Percentiles rank a stretch among this genome's conserved stretches.
phyloP scores from a whole-genome alignment of 352 stramenopile species.

The Aphanomyces stellatus region DNA sequence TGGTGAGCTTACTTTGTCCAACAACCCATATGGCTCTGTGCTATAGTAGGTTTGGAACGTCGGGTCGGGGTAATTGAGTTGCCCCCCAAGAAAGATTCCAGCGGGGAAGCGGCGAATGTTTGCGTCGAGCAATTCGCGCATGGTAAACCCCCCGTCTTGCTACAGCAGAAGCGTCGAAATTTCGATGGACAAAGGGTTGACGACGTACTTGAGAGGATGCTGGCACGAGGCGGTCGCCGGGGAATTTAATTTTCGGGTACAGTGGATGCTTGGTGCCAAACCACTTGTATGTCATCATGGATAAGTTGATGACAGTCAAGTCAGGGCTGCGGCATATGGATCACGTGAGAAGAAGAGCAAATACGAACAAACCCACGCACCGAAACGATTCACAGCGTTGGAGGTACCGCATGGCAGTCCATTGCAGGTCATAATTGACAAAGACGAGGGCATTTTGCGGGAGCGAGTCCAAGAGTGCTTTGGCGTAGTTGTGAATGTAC shows the following conservation, averaged over 20 bases:
- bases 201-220: too few relatives aligned
- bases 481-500: conserved; percentile 83
- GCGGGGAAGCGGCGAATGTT: conserved; percentile 27
- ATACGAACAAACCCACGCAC: too few relatives aligned
- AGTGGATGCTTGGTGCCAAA: conserved; percentile 57
- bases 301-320: conserved; percentile 81
- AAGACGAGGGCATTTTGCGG: conserved; percentile 76
- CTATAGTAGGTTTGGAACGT: conserved; percentile 42
- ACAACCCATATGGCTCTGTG: conserved; percentile 39
- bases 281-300: conserved; percentile 87
- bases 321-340: conserved; percentile 37
- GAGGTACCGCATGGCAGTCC: conserved; percentile 86
- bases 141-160: conserved; percentile 39
- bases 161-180: background rate
- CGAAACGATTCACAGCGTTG: conserved; percentile 81
- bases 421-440: conserved; percentile 90
- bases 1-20: conserved; percentile 22
- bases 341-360: too few relatives aligned
- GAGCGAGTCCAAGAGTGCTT: conserved; percentile 75
- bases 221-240: conserved; percentile 35
- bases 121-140: conserved; percentile 34
- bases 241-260: conserved; percentile 63
- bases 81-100: conserved; percentile 78
- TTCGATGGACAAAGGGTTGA: too few relatives aligned
- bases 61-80: conserved; percentile 62